Base-by-base conservation (phyloP, 208 protist species). In the Willaertia magna region DNA sequence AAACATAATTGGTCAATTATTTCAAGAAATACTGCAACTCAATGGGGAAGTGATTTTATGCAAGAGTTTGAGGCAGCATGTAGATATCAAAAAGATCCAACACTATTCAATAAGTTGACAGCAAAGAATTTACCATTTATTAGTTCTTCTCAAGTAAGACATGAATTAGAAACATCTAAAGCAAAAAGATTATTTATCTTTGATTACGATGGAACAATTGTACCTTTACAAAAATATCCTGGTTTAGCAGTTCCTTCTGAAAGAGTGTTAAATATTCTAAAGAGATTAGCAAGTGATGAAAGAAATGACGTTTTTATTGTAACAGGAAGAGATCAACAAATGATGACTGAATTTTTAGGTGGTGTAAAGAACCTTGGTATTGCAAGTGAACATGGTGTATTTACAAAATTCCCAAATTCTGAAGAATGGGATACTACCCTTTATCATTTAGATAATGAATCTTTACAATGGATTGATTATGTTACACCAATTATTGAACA, bases 231-330 rank as follows among this genome's bases (percentile, higher is more conserved):
- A 6, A 59, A 49, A 22, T 55, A 52, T 85, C 75, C 85, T 44
- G 4, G 7, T 34, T 43, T 82, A 0, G 52, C 85, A 18, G 2
- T 87, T 26, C 74, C 48, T 40, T 49, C 48, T 4, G 49, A 74
- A 40, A 34, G 82, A 1, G 46, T 93, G 0, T 4, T 91, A 4
- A 49, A 88, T 14, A 78, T 76, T 12, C 20, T 93, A 2, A 46
- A 6, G 22, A 74, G 49, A 2, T 39, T 93, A 0, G 51, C 55
- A 3, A 40, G 49, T 26, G 85, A 92, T 74, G 14, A n/a, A 26
- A 82, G 76, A 44, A 91, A 87, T 43, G 12, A 86, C 22, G 87
- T 92, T 11, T 87, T 85, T 44, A 88, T 92, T 39, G 88, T 92
- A 39, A 89, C 83, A 46, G 90, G 89, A 6, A 40, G 89, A n/a